Percentiles rank a stretch among this genome's conserved stretches.
Evolutionary conservation across 306 rosid genomes (phyloP).

Genomic region (Heteromeles arbutifolia): DNA sequence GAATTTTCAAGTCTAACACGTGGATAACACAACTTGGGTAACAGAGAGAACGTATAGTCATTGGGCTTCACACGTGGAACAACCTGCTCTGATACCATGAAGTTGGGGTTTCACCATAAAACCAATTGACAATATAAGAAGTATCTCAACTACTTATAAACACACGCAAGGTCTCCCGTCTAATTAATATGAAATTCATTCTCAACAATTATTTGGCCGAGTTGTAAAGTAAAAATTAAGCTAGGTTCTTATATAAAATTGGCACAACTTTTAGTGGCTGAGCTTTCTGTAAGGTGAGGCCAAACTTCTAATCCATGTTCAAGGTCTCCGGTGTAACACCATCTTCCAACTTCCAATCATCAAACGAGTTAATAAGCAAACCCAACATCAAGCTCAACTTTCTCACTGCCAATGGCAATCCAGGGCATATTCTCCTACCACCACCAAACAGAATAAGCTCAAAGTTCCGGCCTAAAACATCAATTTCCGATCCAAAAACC

Average conservation of each 20-base stretch:
- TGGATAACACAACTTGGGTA: too few species aligned
- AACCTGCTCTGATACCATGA: too few species aligned
- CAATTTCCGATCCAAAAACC: conserved; percentile 13
- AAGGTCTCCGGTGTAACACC: conserved; percentile 8
- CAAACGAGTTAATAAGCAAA: conserved; percentile 27
- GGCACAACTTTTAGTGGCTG: conserved; percentile 16
- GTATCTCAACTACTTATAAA: too few species aligned
- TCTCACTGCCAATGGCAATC: conserved; percentile 28
- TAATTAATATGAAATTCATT: too few species aligned
- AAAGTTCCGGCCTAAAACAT: conserved; percentile 13
- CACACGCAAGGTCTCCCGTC: too few species aligned
- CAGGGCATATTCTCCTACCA: conserved; percentile 42
- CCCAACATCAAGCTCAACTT: conserved; percentile 37
- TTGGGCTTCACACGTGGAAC: too few species aligned
- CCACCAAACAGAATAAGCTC: conserved; percentile 37
- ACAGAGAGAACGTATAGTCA: too few species aligned
- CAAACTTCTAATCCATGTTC: conserved; percentile 23
- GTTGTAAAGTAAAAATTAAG: too few species aligned
- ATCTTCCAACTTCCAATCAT: conserved; percentile 31
- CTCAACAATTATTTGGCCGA: too few species aligned
- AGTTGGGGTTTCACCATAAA: too few species aligned
- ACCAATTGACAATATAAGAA: too few species aligned
- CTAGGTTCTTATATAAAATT: neutral
- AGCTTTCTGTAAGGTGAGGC: conserved; percentile 12
- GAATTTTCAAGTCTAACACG: too few species aligned